Conservation (phyloP, 2,329 filamentous ascomycete species). For the Clarireedia homoeocarpa region DNA sequence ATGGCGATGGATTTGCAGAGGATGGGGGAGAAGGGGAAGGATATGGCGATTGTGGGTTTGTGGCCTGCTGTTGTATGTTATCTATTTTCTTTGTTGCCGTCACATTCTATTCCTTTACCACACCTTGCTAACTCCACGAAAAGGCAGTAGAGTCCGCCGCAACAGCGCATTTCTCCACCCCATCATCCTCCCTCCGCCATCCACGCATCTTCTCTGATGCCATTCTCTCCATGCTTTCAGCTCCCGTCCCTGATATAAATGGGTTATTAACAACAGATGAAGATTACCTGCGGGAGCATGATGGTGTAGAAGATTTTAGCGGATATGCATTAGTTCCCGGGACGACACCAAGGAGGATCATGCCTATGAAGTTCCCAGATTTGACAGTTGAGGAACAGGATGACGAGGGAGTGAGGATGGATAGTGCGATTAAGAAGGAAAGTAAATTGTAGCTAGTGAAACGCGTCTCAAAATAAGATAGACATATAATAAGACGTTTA, state of each 20-base stretch:
- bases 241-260: conserved; percentile 55
- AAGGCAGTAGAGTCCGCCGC: conserved; percentile 68
- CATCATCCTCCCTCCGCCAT: conserved; percentile 49
- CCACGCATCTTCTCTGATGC: conserved; percentile 73
- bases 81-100: conserved; percentile 11
- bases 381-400: conserved; percentile 69
- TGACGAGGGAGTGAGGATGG: conserved; percentile 66
- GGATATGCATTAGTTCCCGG: conserved; percentile 65
- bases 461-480: too few species aligned
- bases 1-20: conserved; percentile 74
- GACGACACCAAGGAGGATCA: conserved; percentile 60
- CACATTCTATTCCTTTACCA: neutral
- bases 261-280: conserved; percentile 70
- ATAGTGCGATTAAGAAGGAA: conserved; percentile 44
- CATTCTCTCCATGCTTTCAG: conserved; percentile 60
- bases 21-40: conserved; percentile 43
- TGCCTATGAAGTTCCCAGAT: conserved; percentile 61
- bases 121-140: neutral
- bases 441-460: too few species aligned
- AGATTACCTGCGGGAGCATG: conserved; percentile 63
- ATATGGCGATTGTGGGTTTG: conserved; percentile 73
- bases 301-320: conserved; percentile 61
- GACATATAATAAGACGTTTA: too few species aligned
- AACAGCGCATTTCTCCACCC: conserved; percentile 36
- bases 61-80: conserved; percentile 67